phyloP scores from a whole-genome alignment of 768 basidiomycete genomes.

The Pulveroboletus sp. region DNA sequence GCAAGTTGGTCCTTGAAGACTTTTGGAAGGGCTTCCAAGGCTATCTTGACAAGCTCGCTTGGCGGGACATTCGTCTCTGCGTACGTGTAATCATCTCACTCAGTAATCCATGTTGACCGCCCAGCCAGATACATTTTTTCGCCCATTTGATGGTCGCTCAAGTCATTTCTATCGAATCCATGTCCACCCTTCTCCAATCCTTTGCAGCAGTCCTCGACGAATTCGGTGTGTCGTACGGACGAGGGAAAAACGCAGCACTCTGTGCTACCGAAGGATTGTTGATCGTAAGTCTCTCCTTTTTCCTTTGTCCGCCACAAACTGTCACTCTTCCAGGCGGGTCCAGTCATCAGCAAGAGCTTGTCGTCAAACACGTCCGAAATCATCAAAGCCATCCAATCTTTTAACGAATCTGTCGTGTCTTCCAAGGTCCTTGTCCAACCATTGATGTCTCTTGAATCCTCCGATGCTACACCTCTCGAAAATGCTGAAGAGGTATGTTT shows the following conservation, averaged over 20 bases:
- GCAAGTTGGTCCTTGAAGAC: constrained; percentile 76
- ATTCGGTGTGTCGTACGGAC: constrained; percentile 81
- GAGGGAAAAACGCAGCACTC: constrained; percentile 74
- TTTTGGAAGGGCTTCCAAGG: constrained; percentile 89
- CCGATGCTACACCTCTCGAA: constrained; percentile 40
- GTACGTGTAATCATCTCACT: constrained; percentile 44
- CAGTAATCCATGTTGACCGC: constrained; percentile 2
- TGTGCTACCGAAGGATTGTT: constrained; percentile 81
- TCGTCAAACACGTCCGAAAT: constrained; percentile 61
- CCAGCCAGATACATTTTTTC: constrained; percentile 82
- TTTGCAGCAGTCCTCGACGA: constrained; percentile 86
- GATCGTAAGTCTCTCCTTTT: constrained; percentile 43
- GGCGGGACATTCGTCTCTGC: constrained; percentile 85
- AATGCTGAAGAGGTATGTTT: constrained; percentile 57
- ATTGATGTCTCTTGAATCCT: constrained; percentile 45
- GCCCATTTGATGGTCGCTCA: constrained; percentile 78
- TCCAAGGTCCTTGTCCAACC: constrained; percentile 68
- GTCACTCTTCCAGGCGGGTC: constrained; percentile 52
- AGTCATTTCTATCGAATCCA: constrained; percentile 71
- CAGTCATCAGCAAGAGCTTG: constrained; percentile 56
- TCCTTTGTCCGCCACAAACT: neutral
- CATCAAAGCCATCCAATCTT: constrained; percentile 66
- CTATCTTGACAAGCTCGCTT: constrained; percentile 83
- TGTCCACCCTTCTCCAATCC: constrained; percentile 76
- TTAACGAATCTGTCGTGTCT: constrained; percentile 55